Percentiles rank a stretch among this genome's conserved stretches.
Evolutionary conservation across 116 monocot genomes (phyloP).

Genomic region (Phalaenopsis hybrid): DNA sequence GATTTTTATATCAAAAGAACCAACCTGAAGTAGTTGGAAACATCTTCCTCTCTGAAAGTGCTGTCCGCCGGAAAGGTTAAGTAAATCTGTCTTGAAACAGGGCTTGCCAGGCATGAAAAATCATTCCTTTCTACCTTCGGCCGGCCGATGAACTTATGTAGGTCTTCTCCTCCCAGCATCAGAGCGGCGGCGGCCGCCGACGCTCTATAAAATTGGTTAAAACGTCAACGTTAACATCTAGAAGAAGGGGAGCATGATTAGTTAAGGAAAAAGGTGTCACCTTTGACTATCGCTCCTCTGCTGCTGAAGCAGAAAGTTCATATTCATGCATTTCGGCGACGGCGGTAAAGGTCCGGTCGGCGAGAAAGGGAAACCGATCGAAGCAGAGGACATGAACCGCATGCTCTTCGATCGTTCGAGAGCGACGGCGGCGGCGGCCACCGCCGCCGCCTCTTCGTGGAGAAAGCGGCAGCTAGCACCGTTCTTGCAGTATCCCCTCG

Average conservation of each 20-base stretch:
- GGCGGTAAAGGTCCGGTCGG: neutral
- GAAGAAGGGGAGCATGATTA: neutral
- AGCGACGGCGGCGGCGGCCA: neutral
- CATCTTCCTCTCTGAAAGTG: slow-evolving; percentile 66
- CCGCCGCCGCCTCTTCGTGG: slow-evolving; percentile 21
- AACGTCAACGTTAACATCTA: neutral
- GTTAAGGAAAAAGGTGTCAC: slow-evolving; percentile 3
- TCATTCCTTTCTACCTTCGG: slow-evolving; percentile 26
- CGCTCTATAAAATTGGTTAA: neutral
- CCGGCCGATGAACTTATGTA: slow-evolving; percentile 22
- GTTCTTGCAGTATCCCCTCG: slow-evolving; percentile 43
- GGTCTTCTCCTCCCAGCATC: slow-evolving; percentile 29
- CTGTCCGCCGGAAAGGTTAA: slow-evolving; percentile 66
- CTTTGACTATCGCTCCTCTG: slow-evolving; percentile 34
- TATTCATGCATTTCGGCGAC: slow-evolving; percentile 13
- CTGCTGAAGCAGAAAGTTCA: slow-evolving; percentile 22
- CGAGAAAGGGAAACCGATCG: slow-evolving; percentile 30
- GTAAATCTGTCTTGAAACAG: slow-evolving; percentile 55
- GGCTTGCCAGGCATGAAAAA: slow-evolving; percentile 30
- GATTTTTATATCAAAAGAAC: too few species aligned
- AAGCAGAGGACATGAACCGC: slow-evolving; percentile 24
- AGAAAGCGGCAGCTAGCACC: slow-evolving; percentile 24
- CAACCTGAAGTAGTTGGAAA: slow-evolving; percentile 71
- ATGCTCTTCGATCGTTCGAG: slow-evolving; percentile 23
- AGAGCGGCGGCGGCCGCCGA: slow-evolving; percentile 15